Base-by-base conservation (phyloP, 129 eudicot genomes). In the Tagetes erecta region DNA sequence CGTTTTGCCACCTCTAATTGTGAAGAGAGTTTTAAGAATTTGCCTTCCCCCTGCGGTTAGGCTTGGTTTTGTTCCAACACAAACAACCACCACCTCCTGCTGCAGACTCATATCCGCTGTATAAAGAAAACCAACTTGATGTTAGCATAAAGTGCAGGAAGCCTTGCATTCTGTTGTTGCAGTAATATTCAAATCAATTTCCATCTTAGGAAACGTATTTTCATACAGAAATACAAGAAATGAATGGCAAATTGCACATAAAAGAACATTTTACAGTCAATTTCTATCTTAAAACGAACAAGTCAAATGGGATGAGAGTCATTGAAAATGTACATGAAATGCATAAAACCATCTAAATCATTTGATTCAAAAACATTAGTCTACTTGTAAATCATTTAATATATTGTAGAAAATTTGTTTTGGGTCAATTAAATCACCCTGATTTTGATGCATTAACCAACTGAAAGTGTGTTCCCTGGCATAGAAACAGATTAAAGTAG, bases 101-200 rank as follows among this genome's bases (percentile, higher is more conserved):
- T 62, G 95, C 91, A 51, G 95, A 91, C 76, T 91, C 95, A 42
- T 90, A 90, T 37, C 93, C 96, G 78, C 96, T 90, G 66, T 64
- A 64, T 14, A 68, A 46, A 0, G 41, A 52, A 52, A 71, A 10
- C 56, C 62, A 74, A 1, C 71, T 63, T 9, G 67, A 51, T 68
- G 56, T 53, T 55, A 3, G 49, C 42, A 62, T 44, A 64, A 79
- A 8, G 66, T 45, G 42, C 62, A 13, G 34, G 33, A 58, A 69
- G 27, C 14, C 27, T 14, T 67, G n/a, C 8, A 47, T 11, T 4
- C 31, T 8, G 3, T 60, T 10, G 35, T 11, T 33, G 41, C 41
- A 35, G 37, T 3, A 9, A 52, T 64, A 20, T 51, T 41, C 30
- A 27, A 12, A 65, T 38, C 47, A 45, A 4, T 35, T 47, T 60